Conservation (phyloP, 2,329 filamentous ascomycete genomes). For the Phyllosticta paracitricarpa region DNA sequence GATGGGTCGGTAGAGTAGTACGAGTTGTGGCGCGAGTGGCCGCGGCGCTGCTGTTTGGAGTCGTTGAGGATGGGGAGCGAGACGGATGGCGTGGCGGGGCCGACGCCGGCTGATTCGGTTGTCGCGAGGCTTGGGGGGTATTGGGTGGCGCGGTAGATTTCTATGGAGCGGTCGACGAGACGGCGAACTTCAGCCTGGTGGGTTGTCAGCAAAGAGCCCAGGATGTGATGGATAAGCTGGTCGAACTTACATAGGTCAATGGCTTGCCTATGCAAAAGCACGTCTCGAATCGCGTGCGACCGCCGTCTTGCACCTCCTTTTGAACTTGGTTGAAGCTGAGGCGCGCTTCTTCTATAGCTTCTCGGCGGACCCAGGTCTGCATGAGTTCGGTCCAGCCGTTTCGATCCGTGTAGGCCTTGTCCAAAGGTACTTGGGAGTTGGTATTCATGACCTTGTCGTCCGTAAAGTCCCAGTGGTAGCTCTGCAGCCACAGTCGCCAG, state of each 20-base stretch:
- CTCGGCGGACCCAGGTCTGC: slow-evolving; percentile 28
- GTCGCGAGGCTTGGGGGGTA: slow-evolving; percentile 10
- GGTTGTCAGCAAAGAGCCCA: not conserved
- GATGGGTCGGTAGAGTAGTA: slow-evolving; percentile 2
- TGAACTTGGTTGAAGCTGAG: slow-evolving; percentile 22
- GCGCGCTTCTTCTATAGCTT: slow-evolving; percentile 26
- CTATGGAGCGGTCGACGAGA: slow-evolving; percentile 30
- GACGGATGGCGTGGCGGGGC: not conserved
- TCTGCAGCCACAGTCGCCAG: slow-evolving; percentile 24
- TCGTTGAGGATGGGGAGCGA: not conserved
- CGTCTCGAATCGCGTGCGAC: slow-evolving; percentile 24
- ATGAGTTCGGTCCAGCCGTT: slow-evolving; percentile 27
- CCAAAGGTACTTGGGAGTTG: slow-evolving; percentile 21
- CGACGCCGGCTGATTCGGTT: not conserved
- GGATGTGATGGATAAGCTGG: not conserved
- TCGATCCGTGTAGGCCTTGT: slow-evolving; percentile 20
- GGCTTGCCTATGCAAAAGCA: slow-evolving; percentile 26
- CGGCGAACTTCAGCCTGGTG: slow-evolving; percentile 20
- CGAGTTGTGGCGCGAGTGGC: not conserved
- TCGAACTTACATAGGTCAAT: slow-evolving; percentile 20
- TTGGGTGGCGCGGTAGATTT: slow-evolving; percentile 23
- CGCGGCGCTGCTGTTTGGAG: not conserved
- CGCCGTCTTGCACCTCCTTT: slow-evolving; percentile 22
- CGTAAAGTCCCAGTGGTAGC: slow-evolving; percentile 25
- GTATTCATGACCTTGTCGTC: slow-evolving; percentile 22